These are phyloP conservation scores for Tylopilus sp. DNA, from an alignment of 768 basidiomycete genomes.

Conservation along the genomic window DNA sequence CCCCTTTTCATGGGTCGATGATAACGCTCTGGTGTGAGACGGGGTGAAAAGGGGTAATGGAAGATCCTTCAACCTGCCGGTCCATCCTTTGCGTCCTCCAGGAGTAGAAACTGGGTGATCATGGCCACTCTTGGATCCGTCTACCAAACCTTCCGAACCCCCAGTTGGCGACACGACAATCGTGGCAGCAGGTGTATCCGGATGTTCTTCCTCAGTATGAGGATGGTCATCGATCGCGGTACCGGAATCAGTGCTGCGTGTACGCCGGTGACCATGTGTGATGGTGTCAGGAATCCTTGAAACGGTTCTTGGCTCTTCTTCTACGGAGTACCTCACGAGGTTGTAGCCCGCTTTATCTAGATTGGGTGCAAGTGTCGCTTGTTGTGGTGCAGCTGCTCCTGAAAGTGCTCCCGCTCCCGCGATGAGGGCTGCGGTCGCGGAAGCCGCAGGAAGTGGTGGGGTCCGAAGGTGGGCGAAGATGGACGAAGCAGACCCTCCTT, in stretches of 20 bases:
- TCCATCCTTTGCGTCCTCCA: constrained; percentile 30
- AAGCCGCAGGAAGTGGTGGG: constrained; percentile 19
- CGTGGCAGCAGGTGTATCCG: constrained; percentile 15
- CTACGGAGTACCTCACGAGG: constrained; percentile 50
- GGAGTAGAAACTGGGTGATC: constrained; percentile 1
- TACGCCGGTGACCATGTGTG: constrained; percentile 9
- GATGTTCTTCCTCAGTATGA: constrained; percentile 9
- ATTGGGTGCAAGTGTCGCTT: constrained; percentile 50
- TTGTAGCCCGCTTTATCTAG: constrained; percentile 61
- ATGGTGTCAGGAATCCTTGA: neutral
- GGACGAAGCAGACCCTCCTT: constrained; percentile 25
- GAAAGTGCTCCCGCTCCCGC: constrained; percentile 63
- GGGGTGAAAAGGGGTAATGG: constrained; percentile 27
- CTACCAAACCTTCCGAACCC: constrained; percentile 5
- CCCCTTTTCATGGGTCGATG: constrained; percentile 9
- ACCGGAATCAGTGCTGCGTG: constrained; percentile 12
- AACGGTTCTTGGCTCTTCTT: constrained; percentile 2
- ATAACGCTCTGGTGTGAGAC: constrained; percentile 11
- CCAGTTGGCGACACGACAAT: constrained; percentile 15
- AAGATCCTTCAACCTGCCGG: constrained; percentile 38
- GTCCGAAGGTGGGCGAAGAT: constrained; percentile 19
- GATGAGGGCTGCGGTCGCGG: constrained; percentile 55
- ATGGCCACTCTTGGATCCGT: neutral
- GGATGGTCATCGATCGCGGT: neutral
- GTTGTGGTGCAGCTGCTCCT: constrained; percentile 55